These are phyloP conservation scores for Mortierella sp. DNA, from an alignment of 371 early-diverging fungal genomes.

Conservation along the genomic window DNA sequence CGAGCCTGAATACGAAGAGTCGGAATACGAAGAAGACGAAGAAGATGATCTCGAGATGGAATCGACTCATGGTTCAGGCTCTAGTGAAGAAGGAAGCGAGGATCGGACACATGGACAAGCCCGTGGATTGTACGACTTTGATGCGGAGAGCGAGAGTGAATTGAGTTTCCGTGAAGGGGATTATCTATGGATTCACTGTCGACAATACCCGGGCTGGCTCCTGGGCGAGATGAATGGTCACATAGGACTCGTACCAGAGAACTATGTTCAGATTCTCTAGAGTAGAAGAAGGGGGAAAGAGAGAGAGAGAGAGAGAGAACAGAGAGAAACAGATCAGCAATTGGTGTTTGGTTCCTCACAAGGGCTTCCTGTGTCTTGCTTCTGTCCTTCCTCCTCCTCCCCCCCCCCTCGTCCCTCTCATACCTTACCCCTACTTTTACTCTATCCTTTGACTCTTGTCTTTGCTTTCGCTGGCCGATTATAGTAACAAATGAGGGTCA, in stretches of 20 bases:
- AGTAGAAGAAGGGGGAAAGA: no score
- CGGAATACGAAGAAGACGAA: slow-evolving; percentile 49
- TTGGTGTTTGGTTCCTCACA: neutral
- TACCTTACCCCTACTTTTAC: neutral
- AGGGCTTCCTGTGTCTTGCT: neutral
- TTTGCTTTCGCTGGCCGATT: no score
- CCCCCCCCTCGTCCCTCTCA: neutral
- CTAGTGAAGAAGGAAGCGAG: slow-evolving; percentile 31
- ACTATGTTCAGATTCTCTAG: slow-evolving; percentile 70
- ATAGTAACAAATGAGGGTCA: no score
- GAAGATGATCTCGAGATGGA: neutral
- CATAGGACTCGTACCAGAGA: slow-evolving; percentile 80
- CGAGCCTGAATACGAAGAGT: slow-evolving; percentile 47
- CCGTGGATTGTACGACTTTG: slow-evolving; percentile 79
- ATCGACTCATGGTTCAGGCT: no score
- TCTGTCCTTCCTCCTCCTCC: neutral
- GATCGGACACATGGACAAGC: slow-evolving; percentile 63
- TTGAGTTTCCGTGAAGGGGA: slow-evolving; percentile 73
- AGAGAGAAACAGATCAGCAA: no score
- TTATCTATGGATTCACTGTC: slow-evolving; percentile 69
- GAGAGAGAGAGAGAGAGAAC: no score
- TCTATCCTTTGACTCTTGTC: neutral
- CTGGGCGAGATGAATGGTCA: slow-evolving; percentile 70
- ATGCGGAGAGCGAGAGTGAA: slow-evolving; percentile 76
- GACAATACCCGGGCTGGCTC: slow-evolving; percentile 81